Conservation (phyloP, 1,284 basidiomycete genomes). For the Cutaneotrichosporon sp. region DNA sequence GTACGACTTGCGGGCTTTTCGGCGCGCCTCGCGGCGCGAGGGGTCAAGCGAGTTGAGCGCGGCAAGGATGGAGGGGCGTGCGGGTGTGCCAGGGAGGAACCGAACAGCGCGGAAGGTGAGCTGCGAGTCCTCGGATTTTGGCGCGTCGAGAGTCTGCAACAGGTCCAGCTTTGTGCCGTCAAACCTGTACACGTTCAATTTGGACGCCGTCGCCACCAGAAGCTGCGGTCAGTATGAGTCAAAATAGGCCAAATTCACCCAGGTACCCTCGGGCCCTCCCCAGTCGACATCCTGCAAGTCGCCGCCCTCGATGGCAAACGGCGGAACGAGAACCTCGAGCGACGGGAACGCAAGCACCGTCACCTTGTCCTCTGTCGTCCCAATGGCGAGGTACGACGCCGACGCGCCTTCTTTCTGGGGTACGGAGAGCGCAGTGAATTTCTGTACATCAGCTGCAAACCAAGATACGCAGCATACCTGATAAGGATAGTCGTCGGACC, state of each 20-base stretch:
- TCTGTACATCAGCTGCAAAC: constrained; percentile 24
- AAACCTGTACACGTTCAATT: constrained; percentile 30
- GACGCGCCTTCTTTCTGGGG: neutral
- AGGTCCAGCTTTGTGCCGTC: constrained; percentile 23
- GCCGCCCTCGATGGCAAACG: constrained; percentile 23
- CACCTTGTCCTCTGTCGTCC: constrained; percentile 50
- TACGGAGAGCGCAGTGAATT: constrained; percentile 39
- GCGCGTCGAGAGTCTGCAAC: constrained; percentile 37
- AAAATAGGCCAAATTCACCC: constrained; percentile 23
- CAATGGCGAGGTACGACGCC: constrained; percentile 32
- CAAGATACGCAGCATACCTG: constrained; percentile 57
- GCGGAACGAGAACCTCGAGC: constrained; percentile 56
- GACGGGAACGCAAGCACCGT: constrained; percentile 64
- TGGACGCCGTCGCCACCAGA: constrained; percentile 33
- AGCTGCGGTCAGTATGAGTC: constrained; percentile 20
- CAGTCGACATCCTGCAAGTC: constrained; percentile 45
- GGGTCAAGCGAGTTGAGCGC: constrained; percentile 61
- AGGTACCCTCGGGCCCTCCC: constrained; percentile 36
- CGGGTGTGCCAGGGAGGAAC: constrained; percentile 45
- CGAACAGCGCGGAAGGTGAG: constrained; percentile 69
- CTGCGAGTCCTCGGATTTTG: constrained; percentile 32
- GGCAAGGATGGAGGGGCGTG: constrained; percentile 44
- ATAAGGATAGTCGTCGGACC: constrained; percentile 75
- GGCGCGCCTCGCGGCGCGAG: constrained; percentile 25
- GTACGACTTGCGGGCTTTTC: constrained; percentile 34